Base-by-base conservation (phyloP, 2,329 filamentous ascomycete species). In the Saccharata proteae region DNA sequence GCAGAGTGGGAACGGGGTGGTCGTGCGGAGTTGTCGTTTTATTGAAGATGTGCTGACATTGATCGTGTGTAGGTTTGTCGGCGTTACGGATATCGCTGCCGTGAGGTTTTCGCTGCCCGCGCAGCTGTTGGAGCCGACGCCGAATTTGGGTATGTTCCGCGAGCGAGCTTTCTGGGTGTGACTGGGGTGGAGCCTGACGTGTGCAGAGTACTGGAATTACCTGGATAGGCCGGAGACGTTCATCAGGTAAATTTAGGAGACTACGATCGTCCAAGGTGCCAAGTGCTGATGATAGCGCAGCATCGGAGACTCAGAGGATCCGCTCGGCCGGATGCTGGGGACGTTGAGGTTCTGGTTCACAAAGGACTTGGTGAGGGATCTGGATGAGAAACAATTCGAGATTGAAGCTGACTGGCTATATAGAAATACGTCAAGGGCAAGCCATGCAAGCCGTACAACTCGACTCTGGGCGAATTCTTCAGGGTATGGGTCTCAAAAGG, bases 401-500 rank as follows among this genome's bases (percentile, higher is more conserved):
- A 15, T 11, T 16, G 26, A 29, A 32, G 36, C 42, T 44, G 43
- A 48, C 47, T 27, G 26, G 16, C n/a, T 11, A 26, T 30, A 25
- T 37, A 76, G 71, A 98, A 98, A 72, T 98, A 96, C 50, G 83
- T 92, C 54, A 96, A 96, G 64, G 88, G 88, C 38, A 93, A 86
- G 64, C 90, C 90, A 25, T 96, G 88, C 74, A 98, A 98, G 60
- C 90, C 90, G 8, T 98, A 98, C 64, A 98, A 98, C 59, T 94
- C 86, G 28, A 86, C 85, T 20, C 62, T 98, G 30, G 90, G 90
- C 41, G 90, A 98, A 62, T 98, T 98, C 62, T 98, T 98, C 62
- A 73, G 85, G 61, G 82, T 86, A 64, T 48, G 75, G 36, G 18
- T 14, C 24, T 16, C 9, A 18, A 14, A 9, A 21, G 28, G 17